phyloP scores from a whole-genome alignment of 2,329 filamentous ascomycete species.

The Pseudogymnoascus sp. region DNA sequence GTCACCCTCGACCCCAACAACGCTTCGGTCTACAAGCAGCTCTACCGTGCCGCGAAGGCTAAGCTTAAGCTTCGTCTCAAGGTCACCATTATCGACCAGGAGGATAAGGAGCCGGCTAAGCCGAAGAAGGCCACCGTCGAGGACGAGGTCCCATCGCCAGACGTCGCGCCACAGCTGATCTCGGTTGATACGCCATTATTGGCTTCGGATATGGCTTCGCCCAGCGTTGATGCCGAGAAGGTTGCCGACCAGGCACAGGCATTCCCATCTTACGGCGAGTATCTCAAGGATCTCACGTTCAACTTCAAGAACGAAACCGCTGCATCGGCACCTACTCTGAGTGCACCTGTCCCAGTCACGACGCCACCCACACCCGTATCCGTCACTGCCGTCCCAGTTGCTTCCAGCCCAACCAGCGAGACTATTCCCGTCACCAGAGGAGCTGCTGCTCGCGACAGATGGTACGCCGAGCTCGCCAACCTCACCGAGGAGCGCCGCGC shows the following conservation, averaged over 20 bases:
- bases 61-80: constrained; percentile 94
- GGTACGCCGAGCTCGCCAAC: constrained; percentile 26
- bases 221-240: background rate
- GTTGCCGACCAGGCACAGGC: background rate
- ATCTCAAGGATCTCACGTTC: constrained; percentile 6
- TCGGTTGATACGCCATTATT: background rate
- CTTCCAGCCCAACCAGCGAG: constrained; percentile 10
- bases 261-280: constrained; percentile 2
- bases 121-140: constrained; percentile 39
- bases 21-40: constrained; percentile 83
- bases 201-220: background rate
- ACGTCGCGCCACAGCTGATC: background rate
- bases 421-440: constrained; percentile 23
- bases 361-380: background rate
- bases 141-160: constrained; percentile 32
- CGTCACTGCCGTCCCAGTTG: background rate
- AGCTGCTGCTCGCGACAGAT: constrained; percentile 25
- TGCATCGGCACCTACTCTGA: background rate
- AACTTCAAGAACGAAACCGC: background rate
- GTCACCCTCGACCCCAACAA: constrained; percentile 72
- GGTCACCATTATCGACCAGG: constrained; percentile 43
- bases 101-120: constrained; percentile 20
- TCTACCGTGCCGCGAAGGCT: constrained; percentile 92
- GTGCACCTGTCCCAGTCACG: background rate
- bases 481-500: constrained; percentile 22